Evolutionary conservation across 1,284 basidiomycete genomes (phyloP), one percentile per base, ranked within the genome.

Genomic region (Ceratorhiza oryzae-sativae): DNA sequence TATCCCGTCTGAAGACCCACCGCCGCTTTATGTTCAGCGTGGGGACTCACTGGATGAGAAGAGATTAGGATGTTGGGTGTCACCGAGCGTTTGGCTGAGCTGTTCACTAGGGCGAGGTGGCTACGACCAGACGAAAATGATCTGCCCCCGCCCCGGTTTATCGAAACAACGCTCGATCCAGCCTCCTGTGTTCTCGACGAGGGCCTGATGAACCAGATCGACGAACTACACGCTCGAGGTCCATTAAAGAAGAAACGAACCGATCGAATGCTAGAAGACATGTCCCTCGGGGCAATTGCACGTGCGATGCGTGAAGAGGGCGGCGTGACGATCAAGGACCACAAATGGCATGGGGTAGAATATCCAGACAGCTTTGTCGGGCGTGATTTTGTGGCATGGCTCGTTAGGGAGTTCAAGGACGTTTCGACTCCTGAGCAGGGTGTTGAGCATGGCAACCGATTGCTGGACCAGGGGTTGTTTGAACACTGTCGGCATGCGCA

Each of bases 71-170:
- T 98, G 41, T 83, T 93, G 20, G 97, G 96, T 0, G 67, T 70
- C 12, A 96, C 95, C 61, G 93, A 96, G 79, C 95, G 94, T 77
- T 87, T 98, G 1, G 92, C 93, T 0, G 94, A 97, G 76, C 86
- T 93, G 67, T 94, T 97, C 79, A 88, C 90, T 49, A 90, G 88
- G 77, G 84, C 90, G 60, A 88, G 93, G 18, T 95, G 93, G 92
- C 85, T 88, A 59, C 78, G 86, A 1, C 84, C 86, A 0, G 90
- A 90, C 18, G 88, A 90, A 70, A 86, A 84, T 46, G 55, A 62
- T 45, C 62, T 71, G 13, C 83, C 86, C 5, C 86, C 89, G 3
- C 86, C 91, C 27, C 86, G 89, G 18, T 86, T 95, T 78, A 80
- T 94, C 0, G 88, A 88, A 1, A 97, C 94, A 0, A 93, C 92